Conservation (phyloP, 2,329 filamentous ascomycete genomes). For the Aschersonia sp. region DNA sequence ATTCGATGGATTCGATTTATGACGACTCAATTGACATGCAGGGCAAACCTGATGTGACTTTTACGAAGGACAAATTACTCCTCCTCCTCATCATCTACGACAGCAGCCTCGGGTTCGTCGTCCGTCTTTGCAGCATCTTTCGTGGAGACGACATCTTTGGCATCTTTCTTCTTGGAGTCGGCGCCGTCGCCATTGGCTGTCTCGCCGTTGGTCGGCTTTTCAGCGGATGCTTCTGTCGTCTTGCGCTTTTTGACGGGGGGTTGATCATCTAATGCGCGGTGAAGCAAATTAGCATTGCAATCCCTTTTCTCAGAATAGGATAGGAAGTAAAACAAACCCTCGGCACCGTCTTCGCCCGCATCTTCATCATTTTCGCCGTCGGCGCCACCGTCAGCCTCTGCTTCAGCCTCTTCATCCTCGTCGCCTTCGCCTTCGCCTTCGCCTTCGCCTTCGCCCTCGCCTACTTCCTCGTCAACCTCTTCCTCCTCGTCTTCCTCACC, state of each 20-base stretch:
- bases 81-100: slow-evolving; percentile 14
- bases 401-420: slow-evolving; percentile 10
- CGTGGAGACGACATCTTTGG: slow-evolving; percentile 9
- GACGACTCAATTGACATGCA: no score
- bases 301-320: no score
- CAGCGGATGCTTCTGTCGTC: slow-evolving; percentile 20
- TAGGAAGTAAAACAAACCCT: background rate
- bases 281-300: no score
- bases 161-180: slow-evolving; percentile 14
- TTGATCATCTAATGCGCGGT: slow-evolving; percentile 15
- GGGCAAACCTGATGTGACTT: no score
- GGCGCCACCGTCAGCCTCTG: slow-evolving; percentile 12
- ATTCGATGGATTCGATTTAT: no score
- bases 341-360: background rate
- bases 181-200: slow-evolving; percentile 14
- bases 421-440: slow-evolving; percentile 14
- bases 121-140: slow-evolving; percentile 15
- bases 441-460: slow-evolving; percentile 19
- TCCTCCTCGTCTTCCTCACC: slow-evolving; percentile 20
- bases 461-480: slow-evolving; percentile 23
- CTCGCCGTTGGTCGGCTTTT: slow-evolving; percentile 18
- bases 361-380: background rate
- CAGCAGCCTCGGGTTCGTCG: slow-evolving; percentile 13
- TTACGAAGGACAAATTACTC: background rate
- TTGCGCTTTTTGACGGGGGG: slow-evolving; percentile 39